A percentile compares a stretch with the other conserved stretches of the same genome.
These are phyloP conservation scores for Collybia mongolica DNA, from an alignment of 768 basidiomycete species.

Conservation along the genomic window DNA sequence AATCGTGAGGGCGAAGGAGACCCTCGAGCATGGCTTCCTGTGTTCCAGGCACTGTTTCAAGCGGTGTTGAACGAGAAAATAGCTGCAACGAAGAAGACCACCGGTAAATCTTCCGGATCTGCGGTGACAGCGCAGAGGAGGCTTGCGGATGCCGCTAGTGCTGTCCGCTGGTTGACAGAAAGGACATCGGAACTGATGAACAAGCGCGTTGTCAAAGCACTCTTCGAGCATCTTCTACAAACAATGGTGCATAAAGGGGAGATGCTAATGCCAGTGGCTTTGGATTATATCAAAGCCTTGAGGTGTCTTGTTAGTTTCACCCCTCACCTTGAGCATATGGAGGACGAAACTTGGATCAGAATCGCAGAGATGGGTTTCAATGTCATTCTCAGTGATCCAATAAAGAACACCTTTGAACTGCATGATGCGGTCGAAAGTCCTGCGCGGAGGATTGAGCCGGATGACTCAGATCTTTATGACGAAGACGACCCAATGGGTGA, in stretches of 20 bases:
- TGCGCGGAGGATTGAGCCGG: constrained; percentile 24
- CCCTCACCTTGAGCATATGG: constrained; percentile 80
- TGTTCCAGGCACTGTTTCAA: constrained; percentile 74
- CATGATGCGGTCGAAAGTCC: constrained; percentile 28
- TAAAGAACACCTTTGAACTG: constrained; percentile 30
- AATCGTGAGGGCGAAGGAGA: constrained; percentile 30
- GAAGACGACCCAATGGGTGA: constrained; percentile 28
- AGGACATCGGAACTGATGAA: constrained; percentile 55
- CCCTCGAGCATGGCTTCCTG: constrained; percentile 52
- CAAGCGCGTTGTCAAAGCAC: constrained; percentile 48
- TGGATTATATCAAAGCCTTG: constrained; percentile 82
- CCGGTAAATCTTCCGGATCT: constrained; percentile 35
- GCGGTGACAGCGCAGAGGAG: constrained; percentile 51
- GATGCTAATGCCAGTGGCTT: constrained; percentile 62
- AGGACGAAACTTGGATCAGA: constrained; percentile 60
- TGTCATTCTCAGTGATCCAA: constrained; percentile 63
- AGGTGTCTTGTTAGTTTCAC: constrained; percentile 58
- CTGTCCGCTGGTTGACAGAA: constrained; percentile 75
- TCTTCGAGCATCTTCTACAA: constrained; percentile 66
- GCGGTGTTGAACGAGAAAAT: constrained; percentile 63
- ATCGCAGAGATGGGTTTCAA: constrained; percentile 77
- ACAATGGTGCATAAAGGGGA: constrained; percentile 52
- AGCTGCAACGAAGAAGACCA: constrained; percentile 38
- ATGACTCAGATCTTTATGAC: constrained; percentile 32
- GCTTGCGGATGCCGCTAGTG: constrained; percentile 62